Evolutionary conservation across 306 rosid genomes (phyloP).

Genomic region (Dalbergia cultrata): DNA sequence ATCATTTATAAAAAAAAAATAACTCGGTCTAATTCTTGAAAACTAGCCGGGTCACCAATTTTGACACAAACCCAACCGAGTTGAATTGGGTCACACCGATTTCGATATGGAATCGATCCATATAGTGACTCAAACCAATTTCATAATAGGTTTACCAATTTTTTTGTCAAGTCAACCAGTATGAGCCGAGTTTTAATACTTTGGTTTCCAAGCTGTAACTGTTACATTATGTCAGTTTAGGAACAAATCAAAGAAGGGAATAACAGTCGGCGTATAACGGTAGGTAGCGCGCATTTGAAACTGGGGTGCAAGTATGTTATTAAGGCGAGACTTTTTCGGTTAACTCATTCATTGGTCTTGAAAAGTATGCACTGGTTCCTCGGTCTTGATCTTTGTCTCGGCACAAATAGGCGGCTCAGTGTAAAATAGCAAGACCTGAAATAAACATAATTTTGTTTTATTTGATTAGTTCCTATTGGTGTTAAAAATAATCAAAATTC

Average conservation of each 20-base stretch:
- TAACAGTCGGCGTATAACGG: neutral
- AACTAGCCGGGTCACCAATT: no score
- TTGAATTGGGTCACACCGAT: no score
- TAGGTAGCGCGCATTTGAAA: neutral
- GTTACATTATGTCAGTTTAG: neutral
- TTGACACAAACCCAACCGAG: no score
- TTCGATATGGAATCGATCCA: no score
- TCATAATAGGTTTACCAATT: no score
- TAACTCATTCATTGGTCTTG: neutral
- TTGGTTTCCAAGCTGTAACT: neutral
- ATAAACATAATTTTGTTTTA: neutral
- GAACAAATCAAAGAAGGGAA: neutral
- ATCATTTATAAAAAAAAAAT: no score
- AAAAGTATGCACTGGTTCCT: neutral
- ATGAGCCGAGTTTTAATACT: no score
- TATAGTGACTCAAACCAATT: no score
- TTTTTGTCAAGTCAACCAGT: no score
- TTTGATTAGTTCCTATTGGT: neutral
- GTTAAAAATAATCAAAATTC: neutral
- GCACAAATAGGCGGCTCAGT: constrained; percentile 20
- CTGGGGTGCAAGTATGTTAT: neutral
- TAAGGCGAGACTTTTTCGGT: neutral
- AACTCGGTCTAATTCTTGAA: no score
- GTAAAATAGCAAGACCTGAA: neutral
- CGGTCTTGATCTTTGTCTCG: neutral